phyloP scores from a whole-genome alignment of 148 eudicot species.

The Cornus kousa region DNA sequence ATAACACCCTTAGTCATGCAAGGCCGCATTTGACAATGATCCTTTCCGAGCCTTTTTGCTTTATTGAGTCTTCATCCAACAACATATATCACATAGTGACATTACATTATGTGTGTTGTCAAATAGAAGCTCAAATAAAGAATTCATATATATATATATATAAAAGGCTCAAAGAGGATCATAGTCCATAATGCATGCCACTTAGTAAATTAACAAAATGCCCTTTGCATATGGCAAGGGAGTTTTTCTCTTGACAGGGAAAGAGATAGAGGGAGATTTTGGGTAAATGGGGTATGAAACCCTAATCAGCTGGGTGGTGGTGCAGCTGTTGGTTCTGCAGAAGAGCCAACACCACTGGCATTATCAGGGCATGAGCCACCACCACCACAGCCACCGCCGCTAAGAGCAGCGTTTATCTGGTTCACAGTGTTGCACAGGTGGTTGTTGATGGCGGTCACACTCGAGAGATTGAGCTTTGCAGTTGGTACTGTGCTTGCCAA shows the following conservation, averaged over 20 bases:
- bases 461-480: constrained; percentile 84
- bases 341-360: constrained; percentile 11
- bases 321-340: constrained; percentile 8
- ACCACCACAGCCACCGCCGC: constrained; percentile 17
- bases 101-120: no score
- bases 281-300: constrained; percentile 11
- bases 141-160: no score
- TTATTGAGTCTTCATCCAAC: no score
- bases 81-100: no score
- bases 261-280: constrained; percentile 16
- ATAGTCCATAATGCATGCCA: neutral
- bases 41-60: no score
- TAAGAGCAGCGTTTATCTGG: constrained; percentile 64
- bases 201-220: neutral
- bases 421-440: constrained; percentile 66
- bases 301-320: constrained; percentile 16
- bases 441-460: constrained; percentile 69
- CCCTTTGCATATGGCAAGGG: neutral
- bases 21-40: no score
- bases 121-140: no score
- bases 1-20: neutral
- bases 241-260: neutral
- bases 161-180: no score
- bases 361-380: constrained; percentile 1
- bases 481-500: constrained; percentile 69